phyloP scores from a whole-genome alignment of 257 asterid genomes.

The Buddleja alternifolia region DNA sequence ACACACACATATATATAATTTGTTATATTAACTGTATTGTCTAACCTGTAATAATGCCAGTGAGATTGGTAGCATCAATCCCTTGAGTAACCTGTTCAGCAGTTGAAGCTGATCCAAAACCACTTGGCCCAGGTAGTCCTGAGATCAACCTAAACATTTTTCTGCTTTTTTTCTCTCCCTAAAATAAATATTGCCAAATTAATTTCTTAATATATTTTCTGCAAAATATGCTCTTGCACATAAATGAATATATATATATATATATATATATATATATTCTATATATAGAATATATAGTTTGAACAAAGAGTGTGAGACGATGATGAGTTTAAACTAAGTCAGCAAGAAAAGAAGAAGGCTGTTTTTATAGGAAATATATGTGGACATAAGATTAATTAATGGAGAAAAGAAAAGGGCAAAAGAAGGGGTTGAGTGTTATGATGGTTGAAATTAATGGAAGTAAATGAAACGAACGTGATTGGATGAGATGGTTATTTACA shows the following conservation, averaged over 20 bases:
- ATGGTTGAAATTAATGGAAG: too few relatives aligned
- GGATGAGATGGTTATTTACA: too few relatives aligned
- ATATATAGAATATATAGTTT: too few relatives aligned
- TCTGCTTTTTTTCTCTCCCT: not conserved
- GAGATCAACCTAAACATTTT: conserved; percentile 63
- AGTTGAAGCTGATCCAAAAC: conserved; percentile 80
- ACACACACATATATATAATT: not conserved
- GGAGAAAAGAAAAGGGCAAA: conserved; percentile 9
- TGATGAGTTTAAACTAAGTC: not conserved
- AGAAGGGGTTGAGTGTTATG: not conserved
- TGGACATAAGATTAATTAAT: not conserved
- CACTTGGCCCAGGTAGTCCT: conserved; percentile 67
- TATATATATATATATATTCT: not conserved
- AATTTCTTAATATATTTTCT: too few relatives aligned
- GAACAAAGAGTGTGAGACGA: not conserved
- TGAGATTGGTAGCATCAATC: conserved; percentile 65
- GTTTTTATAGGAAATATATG: not conserved
- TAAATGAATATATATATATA: not conserved
- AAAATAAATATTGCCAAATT: too few relatives aligned
- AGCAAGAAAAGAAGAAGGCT: not conserved
- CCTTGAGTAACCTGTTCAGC: conserved; percentile 73
- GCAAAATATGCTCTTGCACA: too few relatives aligned
- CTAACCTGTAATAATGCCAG: conserved; percentile 73
- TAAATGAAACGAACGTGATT: too few relatives aligned
- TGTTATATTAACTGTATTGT: not conserved